Evolutionary conservation across 2,329 filamentous ascomycete genomes (phyloP).

Genomic region (Diaporthe sp.): DNA sequence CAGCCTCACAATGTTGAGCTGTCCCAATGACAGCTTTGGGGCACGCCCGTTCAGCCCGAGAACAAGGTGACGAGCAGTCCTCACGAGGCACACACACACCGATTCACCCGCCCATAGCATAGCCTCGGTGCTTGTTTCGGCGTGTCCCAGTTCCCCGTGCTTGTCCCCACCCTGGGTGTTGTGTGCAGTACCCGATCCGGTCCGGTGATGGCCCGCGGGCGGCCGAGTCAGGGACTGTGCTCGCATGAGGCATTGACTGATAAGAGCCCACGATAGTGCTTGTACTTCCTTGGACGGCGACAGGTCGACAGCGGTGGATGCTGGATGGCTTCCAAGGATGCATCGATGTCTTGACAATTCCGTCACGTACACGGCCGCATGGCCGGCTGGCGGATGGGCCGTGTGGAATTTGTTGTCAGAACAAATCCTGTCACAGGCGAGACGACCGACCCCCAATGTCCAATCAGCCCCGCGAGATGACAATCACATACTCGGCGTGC

Average conservation of each 20-base stretch:
- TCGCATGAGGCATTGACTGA: constrained; percentile 31
- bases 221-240: constrained; percentile 10
- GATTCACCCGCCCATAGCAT: not conserved
- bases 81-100: not conserved
- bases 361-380: not conserved
- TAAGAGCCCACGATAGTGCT: not conserved
- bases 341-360: constrained; percentile 1
- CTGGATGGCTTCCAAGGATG: not conserved
- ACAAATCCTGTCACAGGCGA: constrained; percentile 17
- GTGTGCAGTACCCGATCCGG: constrained; percentile 19
- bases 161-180: not conserved
- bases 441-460: not conserved
- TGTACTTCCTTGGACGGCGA: constrained; percentile 6
- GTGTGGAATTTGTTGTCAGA: constrained; percentile 21
- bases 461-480: constrained; percentile 10
- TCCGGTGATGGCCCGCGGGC: constrained; percentile 13
- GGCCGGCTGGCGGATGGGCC: not conserved
- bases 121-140: not conserved
- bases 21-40: not conserved
- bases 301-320: not conserved
- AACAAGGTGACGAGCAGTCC: not conserved
- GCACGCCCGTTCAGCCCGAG: not conserved
- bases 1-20: not conserved
- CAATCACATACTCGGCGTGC: not conserved
- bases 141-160: not conserved